Conservation (phyloP, 2,329 filamentous ascomycete genomes). For the Pseudocercospora vitis region DNA sequence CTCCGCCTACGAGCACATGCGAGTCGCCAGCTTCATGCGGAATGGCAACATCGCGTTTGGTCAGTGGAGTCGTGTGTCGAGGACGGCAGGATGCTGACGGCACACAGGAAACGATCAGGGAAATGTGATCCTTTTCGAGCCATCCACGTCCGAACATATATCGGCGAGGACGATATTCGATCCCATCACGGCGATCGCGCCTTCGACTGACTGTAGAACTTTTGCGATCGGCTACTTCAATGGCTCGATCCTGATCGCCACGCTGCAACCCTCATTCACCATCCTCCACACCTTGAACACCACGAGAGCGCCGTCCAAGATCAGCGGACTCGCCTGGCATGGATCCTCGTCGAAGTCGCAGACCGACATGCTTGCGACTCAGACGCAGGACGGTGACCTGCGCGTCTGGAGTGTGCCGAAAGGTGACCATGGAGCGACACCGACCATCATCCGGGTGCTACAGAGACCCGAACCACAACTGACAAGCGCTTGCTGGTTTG, state of each 20-base stretch:
- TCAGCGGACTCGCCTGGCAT: constrained; percentile 89
- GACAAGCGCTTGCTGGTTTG: constrained; percentile 87
- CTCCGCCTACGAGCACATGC: constrained; percentile 82
- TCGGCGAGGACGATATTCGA: constrained; percentile 91
- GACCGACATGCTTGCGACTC: constrained; percentile 94
- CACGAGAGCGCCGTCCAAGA: constrained; percentile 77
- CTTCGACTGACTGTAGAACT: constrained; percentile 83
- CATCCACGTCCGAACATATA: constrained; percentile 86
- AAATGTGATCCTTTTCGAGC: constrained; percentile 92
- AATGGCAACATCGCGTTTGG: constrained; percentile 97
- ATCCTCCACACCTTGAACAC: constrained; percentile 91
- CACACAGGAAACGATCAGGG: constrained; percentile 80
- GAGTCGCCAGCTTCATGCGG: constrained; percentile 88
- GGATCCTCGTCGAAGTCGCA: constrained; percentile 94
- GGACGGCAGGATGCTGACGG: neutral
- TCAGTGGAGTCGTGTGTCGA: constrained; percentile 48
- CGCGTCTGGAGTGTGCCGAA: constrained; percentile 97
- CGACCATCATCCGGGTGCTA: constrained; percentile 84
- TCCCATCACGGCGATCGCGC: constrained; percentile 89
- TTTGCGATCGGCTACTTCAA: constrained; percentile 98
- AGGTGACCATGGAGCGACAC: constrained; percentile 65
- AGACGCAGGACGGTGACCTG: constrained; percentile 87
- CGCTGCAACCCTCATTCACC: constrained; percentile 85
- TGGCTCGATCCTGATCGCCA: constrained; percentile 87
- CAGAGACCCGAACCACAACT: constrained; percentile 74